Evolutionary conservation across 805 yeast genomes (phyloP).

Genomic region (Yarrowia deformans): DNA sequence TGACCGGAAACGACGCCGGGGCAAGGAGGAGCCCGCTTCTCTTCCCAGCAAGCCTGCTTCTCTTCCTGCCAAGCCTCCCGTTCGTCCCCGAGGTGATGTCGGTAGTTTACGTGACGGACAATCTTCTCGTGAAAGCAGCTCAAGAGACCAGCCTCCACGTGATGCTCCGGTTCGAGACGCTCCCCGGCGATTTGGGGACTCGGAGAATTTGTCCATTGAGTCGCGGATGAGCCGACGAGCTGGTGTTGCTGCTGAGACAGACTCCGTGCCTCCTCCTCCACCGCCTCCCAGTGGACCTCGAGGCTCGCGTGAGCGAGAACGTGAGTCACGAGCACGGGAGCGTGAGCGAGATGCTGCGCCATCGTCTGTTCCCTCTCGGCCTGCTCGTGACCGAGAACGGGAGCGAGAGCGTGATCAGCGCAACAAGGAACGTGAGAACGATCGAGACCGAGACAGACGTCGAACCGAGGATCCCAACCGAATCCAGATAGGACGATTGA

Average conservation of each 20-base stretch:
- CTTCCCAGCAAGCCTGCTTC: conserved; percentile 9
- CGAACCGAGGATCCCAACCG: conserved; percentile 22
- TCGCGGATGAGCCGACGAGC: conserved; percentile 30
- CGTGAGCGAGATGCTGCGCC: conserved; percentile 25
- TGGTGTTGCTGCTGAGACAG: background rate
- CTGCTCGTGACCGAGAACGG: conserved; percentile 40
- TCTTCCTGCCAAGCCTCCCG: conserved; percentile 14
- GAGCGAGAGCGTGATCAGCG: conserved; percentile 35
- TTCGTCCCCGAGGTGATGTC: conserved; percentile 16
- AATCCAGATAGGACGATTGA: conserved; percentile 1
- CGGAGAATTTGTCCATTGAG: conserved; percentile 32
- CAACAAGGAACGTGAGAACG: conserved; percentile 29
- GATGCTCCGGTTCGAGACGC: background rate
- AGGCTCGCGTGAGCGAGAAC: conserved; percentile 34
- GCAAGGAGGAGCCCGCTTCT: conserved; percentile 18
- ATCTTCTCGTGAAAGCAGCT: conserved; percentile 38
- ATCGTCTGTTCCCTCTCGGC: conserved; percentile 6
- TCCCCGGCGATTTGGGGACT: conserved; percentile 40
- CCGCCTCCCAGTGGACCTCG: conserved; percentile 28
- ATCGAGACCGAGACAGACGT: conserved; percentile 20
- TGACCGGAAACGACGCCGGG: conserved; percentile 8
- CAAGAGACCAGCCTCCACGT: background rate
- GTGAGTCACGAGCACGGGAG: conserved; percentile 21
- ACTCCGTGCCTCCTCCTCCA: conserved; percentile 8
- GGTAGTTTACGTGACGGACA: conserved; percentile 39